These are phyloP conservation scores for Hypomontagnella monticulosa DNA, from an alignment of 495 filamentous ascomycete species.

Conservation along the genomic window DNA sequence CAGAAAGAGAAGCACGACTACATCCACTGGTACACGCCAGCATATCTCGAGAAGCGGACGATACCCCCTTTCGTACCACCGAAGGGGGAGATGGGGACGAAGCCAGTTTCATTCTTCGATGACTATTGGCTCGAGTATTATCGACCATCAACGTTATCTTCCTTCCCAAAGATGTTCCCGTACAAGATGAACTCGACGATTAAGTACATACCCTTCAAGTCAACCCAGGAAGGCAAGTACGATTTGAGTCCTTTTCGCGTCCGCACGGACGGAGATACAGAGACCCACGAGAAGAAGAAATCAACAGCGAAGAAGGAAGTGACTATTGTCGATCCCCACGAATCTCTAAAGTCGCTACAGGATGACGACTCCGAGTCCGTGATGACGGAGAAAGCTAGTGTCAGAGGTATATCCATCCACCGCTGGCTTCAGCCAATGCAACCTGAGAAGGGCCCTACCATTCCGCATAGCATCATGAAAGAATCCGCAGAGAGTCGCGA, in stretches of 20 bases:
- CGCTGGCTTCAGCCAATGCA: constrained; percentile 62
- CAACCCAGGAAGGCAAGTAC: constrained; percentile 73
- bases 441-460: constrained; percentile 47
- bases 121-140: constrained; percentile 99
- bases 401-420: constrained; percentile 57
- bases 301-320: constrained; percentile 64
- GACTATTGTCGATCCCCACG: constrained; percentile 66
- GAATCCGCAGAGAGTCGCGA: constrained; percentile 45
- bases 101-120: constrained; percentile 76
- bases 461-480: constrained; percentile 60
- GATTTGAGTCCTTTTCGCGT: constrained; percentile 88
- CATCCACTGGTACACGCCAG: constrained; percentile 88
- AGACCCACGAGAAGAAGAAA: constrained; percentile 61
- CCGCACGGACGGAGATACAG: constrained; percentile 62
- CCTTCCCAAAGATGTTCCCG: constrained; percentile 87
- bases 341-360: constrained; percentile 46
- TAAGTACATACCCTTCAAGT: constrained; percentile 78
- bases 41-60: constrained; percentile 69
- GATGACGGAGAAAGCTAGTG: constrained; percentile 47
- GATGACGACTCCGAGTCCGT: constrained; percentile 52
- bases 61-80: constrained; percentile 60
- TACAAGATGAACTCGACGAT: constrained; percentile 89
- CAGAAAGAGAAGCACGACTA: constrained; percentile 70
- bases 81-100: constrained; percentile 55
- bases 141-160: constrained; percentile 82